These are phyloP conservation scores for Oryza coarctata DNA, from an alignment of 176 grass and related monocot species.

Conservation along the genomic window DNA sequence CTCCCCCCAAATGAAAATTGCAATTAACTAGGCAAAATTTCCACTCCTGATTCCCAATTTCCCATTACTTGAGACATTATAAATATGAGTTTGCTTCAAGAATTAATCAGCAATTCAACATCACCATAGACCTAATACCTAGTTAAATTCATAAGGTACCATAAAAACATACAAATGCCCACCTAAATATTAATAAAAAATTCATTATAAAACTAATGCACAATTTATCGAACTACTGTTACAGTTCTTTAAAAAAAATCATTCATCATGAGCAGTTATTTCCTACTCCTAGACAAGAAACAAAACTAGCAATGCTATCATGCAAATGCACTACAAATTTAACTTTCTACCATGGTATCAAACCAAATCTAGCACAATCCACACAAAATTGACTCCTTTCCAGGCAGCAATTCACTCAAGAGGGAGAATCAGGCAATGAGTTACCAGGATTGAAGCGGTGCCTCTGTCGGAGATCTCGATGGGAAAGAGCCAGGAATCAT, in stretches of 20 bases:
- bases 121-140: neutral
- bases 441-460: slow-evolving; percentile 72
- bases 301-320: neutral
- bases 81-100: neutral
- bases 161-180: neutral
- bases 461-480: slow-evolving; percentile 67
- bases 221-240: neutral
- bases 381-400: slow-evolving; percentile 10
- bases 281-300: neutral
- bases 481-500: slow-evolving; percentile 55
- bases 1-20: too few relatives aligned
- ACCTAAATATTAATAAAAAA: neutral
- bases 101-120: neutral
- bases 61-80: neutral
- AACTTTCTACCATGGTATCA: neutral
- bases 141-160: neutral
- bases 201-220: neutral
- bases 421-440: neutral
- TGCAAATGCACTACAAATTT: neutral
- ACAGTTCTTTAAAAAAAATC: neutral
- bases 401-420: neutral
- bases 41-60: neutral
- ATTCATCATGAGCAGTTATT: neutral
- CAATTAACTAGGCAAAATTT: neutral
- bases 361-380: slow-evolving; percentile 27